Evolutionary conservation across 768 basidiomycete species (phyloP).

Genomic region (Boletus sp.): DNA sequence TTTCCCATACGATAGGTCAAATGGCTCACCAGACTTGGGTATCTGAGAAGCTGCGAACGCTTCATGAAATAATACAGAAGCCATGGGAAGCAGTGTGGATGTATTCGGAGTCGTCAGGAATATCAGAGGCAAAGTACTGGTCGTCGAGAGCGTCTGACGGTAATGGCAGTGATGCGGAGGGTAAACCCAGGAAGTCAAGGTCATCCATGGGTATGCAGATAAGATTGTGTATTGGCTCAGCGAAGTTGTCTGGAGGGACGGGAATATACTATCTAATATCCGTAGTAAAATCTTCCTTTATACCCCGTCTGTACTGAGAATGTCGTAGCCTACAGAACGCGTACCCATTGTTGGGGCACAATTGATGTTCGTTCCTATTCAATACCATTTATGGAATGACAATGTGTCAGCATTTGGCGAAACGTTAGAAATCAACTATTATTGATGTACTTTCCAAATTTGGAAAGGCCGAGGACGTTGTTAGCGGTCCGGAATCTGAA

Average conservation of each 20-base stretch:
- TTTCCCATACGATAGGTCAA: not conserved
- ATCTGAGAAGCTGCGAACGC: not conserved
- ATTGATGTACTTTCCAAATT: not conserved
- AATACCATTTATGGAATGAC: conserved; percentile 1
- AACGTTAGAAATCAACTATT: not conserved
- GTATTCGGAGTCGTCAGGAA: not conserved
- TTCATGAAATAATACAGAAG: conserved; percentile 6
- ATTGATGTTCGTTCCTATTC: not conserved
- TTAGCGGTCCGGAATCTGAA: too few relatives aligned
- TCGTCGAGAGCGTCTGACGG: not conserved
- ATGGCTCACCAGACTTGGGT: not conserved
- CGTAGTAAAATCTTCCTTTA: not conserved
- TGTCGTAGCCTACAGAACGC: not conserved
- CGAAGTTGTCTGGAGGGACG: not conserved
- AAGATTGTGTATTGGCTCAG: not conserved
- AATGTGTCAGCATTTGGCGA: not conserved
- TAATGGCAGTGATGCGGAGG: not conserved
- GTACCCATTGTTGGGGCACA: not conserved
- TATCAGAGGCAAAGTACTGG: not conserved
- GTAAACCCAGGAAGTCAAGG: not conserved
- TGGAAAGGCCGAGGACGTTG: too few relatives aligned
- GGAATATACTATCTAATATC: not conserved
- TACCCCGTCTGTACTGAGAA: not conserved
- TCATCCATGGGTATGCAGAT: conserved; percentile 7
- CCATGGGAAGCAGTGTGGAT: not conserved